Percentiles rank a stretch among this genome's conserved stretches.
These are phyloP conservation scores for Pythium aquatile DNA, from an alignment of 352 stramenopile genomes.

Conservation along the genomic window DNA sequence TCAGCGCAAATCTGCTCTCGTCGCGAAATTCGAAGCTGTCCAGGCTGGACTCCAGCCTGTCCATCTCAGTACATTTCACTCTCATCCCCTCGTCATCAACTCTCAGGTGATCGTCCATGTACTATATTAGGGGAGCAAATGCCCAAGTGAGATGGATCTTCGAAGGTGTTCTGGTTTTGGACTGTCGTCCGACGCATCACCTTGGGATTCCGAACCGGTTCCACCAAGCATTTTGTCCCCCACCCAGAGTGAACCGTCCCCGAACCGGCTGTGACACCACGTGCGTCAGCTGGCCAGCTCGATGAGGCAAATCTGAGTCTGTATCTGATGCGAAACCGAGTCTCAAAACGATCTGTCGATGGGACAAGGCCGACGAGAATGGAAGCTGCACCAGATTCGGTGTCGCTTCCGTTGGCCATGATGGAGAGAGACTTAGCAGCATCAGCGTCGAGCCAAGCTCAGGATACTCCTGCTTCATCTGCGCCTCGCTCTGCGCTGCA, in stretches of 20 bases:
- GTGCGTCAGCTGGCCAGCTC: not conserved
- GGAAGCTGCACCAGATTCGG: not conserved
- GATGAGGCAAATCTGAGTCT: not conserved
- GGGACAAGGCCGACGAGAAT: not conserved
- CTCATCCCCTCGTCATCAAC: not conserved
- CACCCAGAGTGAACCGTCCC: not conserved
- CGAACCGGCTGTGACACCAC: not conserved
- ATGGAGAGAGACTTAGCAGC: not conserved
- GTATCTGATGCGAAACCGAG: conserved; percentile 7
- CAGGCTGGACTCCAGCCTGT: not conserved
- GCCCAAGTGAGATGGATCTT: not conserved
- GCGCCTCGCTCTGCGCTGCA: conserved; percentile 34
- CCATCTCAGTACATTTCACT: conserved; percentile 10
- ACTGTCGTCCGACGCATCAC: not conserved
- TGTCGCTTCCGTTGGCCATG: not conserved
- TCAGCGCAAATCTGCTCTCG: conserved; percentile 21
- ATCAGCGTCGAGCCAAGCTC: not conserved
- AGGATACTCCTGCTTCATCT: not conserved
- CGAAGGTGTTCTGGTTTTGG: not conserved
- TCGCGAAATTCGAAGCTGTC: conserved; percentile 18
- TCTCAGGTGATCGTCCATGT: not conserved
- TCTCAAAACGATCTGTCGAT: not conserved
- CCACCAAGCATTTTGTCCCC: not conserved
- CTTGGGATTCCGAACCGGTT: not conserved
- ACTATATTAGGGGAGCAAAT: not conserved